phyloP scores from a whole-genome alignment of 192 early-diverging fungal genomes.

The Funneliformis geosporum region DNA sequence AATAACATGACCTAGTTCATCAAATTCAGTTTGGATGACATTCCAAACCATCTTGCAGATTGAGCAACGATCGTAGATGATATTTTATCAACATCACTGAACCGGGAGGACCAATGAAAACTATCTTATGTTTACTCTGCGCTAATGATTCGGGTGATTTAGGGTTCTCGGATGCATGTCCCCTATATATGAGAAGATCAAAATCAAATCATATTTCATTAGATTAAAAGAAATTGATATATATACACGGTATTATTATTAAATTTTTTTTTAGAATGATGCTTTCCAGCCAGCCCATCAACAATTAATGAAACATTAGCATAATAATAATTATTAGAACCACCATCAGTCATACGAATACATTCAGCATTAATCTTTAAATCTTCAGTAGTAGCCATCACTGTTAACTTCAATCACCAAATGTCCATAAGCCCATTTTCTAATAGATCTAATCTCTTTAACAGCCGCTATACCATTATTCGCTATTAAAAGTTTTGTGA shows the following conservation, averaged over 20 bases:
- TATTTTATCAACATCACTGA: slow-evolving; percentile 99
- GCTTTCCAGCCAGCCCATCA: slow-evolving; percentile 93
- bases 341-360: slow-evolving; percentile 94
- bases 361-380: slow-evolving; percentile 93
- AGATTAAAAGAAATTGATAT: neutral
- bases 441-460: slow-evolving; percentile 97
- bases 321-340: slow-evolving; percentile 99
- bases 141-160: slow-evolving; percentile 89
- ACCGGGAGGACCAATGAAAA: slow-evolving; percentile 97
- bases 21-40: too few species aligned
- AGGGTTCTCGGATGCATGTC: slow-evolving; percentile 98
- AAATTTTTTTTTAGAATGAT: too few species aligned
- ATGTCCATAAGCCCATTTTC: slow-evolving; percentile 96
- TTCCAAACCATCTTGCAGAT: slow-evolving; percentile 91
- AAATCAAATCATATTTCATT: neutral
- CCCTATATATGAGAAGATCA: slow-evolving; percentile 58
- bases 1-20: slow-evolving; percentile 70
- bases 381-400: slow-evolving; percentile 99
- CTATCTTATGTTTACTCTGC: slow-evolving; percentile 74
- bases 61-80: slow-evolving; percentile 99
- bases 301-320: slow-evolving; percentile 98
- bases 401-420: slow-evolving; percentile 91
- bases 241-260: neutral
- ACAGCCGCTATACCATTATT: slow-evolving; percentile 99
- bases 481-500: slow-evolving; percentile 88